Evolutionary conservation across 331 rosid genomes (phyloP).

Genomic region (Arachis monticola): DNA sequence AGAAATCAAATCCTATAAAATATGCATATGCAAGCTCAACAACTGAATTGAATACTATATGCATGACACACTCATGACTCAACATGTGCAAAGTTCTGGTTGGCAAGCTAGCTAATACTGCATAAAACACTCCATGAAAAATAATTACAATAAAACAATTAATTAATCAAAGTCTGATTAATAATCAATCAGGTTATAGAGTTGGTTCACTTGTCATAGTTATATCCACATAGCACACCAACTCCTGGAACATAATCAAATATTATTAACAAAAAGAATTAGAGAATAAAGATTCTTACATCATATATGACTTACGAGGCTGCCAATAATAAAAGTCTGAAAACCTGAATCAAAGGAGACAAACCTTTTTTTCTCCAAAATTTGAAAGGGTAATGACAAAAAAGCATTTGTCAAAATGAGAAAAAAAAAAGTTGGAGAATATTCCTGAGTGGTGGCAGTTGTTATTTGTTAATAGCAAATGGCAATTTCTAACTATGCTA

Average conservation of each 20-base stretch:
- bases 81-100: conserved; percentile 14
- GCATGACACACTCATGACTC: not conserved
- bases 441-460: conserved; percentile 43
- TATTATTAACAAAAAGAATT: not conserved
- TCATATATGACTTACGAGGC: conserved; percentile 14
- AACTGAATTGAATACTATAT: not conserved
- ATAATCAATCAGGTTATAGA: conserved; percentile 1
- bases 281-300: not conserved
- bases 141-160: not conserved
- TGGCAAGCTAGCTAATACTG: conserved; percentile 24
- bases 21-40: conserved; percentile 10
- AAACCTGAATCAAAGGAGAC: conserved; percentile 31
- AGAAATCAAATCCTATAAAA: too few relatives aligned
- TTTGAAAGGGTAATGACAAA: not conserved
- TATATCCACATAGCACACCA: not conserved
- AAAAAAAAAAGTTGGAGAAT: conserved; percentile 36
- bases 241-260: conserved; percentile 29
- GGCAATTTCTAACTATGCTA: conserved; percentile 5
- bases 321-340: conserved; percentile 28
- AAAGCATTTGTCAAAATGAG: conserved; percentile 37
- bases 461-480: conserved; percentile 29
- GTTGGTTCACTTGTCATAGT: conserved; percentile 40
- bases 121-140: conserved; percentile 26
- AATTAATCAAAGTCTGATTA: not conserved
- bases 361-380: conserved; percentile 4